Evolutionary conservation across 1,284 basidiomycete genomes (phyloP).

Genomic region (Fomitopsis pinicola): DNA sequence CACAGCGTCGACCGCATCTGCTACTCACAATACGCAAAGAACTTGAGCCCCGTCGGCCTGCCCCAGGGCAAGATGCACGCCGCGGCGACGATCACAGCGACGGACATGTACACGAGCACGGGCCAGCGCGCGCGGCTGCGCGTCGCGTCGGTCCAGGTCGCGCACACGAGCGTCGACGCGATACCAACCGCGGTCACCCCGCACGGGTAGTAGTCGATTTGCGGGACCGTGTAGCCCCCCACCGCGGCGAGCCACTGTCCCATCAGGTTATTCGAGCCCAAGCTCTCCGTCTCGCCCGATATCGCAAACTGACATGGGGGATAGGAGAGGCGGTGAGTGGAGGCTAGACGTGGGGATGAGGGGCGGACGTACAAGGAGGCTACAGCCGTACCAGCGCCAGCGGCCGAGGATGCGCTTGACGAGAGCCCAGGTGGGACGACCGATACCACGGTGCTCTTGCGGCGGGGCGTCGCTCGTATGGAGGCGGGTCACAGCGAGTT

Average conservation of each 20-base stretch:
- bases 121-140: slow-evolving; percentile 53
- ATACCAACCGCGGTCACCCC: slow-evolving; percentile 66
- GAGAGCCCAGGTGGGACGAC: slow-evolving; percentile 45
- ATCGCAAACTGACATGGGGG: slow-evolving; percentile 46
- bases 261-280: slow-evolving; percentile 73
- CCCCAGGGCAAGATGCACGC: slow-evolving; percentile 57
- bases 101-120: slow-evolving; percentile 61
- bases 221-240: slow-evolving; percentile 57
- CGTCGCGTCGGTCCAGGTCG: slow-evolving; percentile 53
- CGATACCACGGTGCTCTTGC: slow-evolving; percentile 31
- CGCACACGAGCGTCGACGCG: slow-evolving; percentile 56
- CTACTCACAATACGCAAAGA: slow-evolving; percentile 61
- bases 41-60: slow-evolving; percentile 53
- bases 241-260: slow-evolving; percentile 69
- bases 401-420: slow-evolving; percentile 49
- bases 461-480: slow-evolving; percentile 22
- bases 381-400: slow-evolving; percentile 72
- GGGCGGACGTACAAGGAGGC: slow-evolving; percentile 42
- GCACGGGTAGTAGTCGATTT: slow-evolving; percentile 66
- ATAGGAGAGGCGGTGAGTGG: neutral
- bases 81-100: slow-evolving; percentile 47
- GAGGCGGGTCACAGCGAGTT: slow-evolving; percentile 47
- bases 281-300: slow-evolving; percentile 65
- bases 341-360: neutral
- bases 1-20: neutral